These are phyloP conservation scores for Tuber umbilicatum DNA, from an alignment of 495 filamentous ascomycete species.

Conservation along the genomic window DNA sequence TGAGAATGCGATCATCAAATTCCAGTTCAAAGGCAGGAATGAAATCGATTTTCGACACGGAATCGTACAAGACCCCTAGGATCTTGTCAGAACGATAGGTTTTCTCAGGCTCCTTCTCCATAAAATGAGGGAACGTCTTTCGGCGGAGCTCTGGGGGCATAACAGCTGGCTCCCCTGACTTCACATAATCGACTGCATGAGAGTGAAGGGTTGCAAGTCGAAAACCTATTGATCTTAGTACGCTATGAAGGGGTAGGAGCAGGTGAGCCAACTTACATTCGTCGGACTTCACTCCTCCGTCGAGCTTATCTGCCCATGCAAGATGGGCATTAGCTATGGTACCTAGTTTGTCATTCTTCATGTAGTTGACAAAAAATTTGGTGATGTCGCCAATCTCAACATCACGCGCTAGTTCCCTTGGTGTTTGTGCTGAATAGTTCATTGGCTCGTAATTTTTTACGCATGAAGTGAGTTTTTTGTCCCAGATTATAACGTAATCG, in stretches of 20 bases:
- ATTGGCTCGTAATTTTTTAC: slow-evolving; percentile 69
- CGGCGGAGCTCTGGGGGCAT: slow-evolving; percentile 59
- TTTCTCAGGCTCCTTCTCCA: slow-evolving; percentile 62
- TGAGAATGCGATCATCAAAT: slow-evolving; percentile 74
- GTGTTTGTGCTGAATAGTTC: slow-evolving; percentile 55
- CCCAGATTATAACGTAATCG: slow-evolving; percentile 93
- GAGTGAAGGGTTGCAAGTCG: slow-evolving; percentile 78
- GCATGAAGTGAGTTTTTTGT: slow-evolving; percentile 52
- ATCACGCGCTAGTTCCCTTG: slow-evolving; percentile 49
- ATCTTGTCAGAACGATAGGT: slow-evolving; percentile 64
- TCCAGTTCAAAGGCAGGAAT: slow-evolving; percentile 58
- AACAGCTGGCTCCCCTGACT: slow-evolving; percentile 69
- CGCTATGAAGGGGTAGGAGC: background rate
- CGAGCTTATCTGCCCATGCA: slow-evolving; percentile 62
- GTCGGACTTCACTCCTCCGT: slow-evolving; percentile 57
- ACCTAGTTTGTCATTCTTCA: slow-evolving; percentile 81
- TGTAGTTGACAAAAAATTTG: slow-evolving; percentile 82
- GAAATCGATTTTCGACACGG: slow-evolving; percentile 61
- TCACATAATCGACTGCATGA: slow-evolving; percentile 84
- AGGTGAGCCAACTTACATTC: slow-evolving; percentile 51
- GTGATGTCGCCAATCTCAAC: slow-evolving; percentile 65
- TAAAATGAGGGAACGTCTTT: slow-evolving; percentile 74
- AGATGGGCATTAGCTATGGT: slow-evolving; percentile 78
- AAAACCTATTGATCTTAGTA: slow-evolving; percentile 46
- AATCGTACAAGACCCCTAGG: slow-evolving; percentile 78